Conservation (phyloP, 176 grass and related monocot genomes). For the Raddia distichophylla region DNA sequence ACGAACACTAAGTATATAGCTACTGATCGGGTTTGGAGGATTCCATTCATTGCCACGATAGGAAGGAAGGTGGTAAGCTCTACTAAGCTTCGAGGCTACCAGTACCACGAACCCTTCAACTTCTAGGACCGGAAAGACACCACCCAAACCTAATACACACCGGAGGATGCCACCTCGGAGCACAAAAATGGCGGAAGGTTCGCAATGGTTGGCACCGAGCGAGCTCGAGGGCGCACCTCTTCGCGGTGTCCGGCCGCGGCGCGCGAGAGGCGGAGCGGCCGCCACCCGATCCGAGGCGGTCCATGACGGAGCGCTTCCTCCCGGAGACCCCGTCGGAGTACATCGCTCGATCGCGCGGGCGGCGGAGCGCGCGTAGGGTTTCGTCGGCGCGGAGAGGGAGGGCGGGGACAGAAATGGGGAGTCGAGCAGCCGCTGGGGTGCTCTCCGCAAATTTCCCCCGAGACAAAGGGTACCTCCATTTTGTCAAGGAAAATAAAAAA, state of each 20-base stretch:
- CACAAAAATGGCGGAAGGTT: constrained; percentile 4
- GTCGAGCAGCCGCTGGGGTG: neutral
- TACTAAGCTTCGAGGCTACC: constrained; percentile 2
- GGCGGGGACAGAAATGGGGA: constrained; percentile 8
- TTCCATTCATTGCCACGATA: neutral
- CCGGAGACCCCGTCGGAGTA: constrained; percentile 55
- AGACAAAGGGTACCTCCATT: neutral
- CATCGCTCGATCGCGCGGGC: constrained; percentile 43
- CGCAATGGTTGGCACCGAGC: neutral
- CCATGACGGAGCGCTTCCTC: constrained; percentile 65
- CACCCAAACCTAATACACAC: neutral
- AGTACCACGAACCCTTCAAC: constrained; percentile 8
- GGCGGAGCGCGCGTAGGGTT: constrained; percentile 48
- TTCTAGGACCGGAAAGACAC: neutral
- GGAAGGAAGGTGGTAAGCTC: neutral
- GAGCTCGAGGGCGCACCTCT: constrained; percentile 48
- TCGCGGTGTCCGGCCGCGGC: constrained; percentile 37
- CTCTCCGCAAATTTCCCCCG: neutral
- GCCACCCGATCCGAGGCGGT: constrained; percentile 50
- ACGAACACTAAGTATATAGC: neutral
- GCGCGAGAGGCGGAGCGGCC: constrained; percentile 20
- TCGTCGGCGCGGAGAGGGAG: constrained; percentile 35
- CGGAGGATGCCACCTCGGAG: neutral
- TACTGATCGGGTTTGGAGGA: neutral
- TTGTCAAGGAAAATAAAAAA: no score